phyloP scores from a whole-genome alignment of 2,329 filamentous ascomycete species.

The Penicillium decumbens region DNA sequence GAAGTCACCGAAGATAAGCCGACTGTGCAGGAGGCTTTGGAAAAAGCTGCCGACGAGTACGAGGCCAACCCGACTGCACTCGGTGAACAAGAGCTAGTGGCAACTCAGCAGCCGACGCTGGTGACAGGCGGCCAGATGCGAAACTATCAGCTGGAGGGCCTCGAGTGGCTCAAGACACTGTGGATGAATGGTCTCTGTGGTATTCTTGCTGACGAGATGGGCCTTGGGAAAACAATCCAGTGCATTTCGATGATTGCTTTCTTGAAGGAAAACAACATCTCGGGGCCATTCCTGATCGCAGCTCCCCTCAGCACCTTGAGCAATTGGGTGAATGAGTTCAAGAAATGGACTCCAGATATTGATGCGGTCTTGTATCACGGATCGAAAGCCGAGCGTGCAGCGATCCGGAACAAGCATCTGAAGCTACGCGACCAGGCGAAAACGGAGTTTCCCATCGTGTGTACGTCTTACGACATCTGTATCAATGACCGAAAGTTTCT shows the following conservation, averaged over 20 bases:
- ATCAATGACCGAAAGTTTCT: slow-evolving; percentile 81
- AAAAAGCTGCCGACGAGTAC: slow-evolving; percentile 55
- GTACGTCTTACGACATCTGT: slow-evolving; percentile 94
- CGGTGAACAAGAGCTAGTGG: slow-evolving; percentile 64
- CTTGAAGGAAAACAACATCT: slow-evolving; percentile 77
- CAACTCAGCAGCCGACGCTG: slow-evolving; percentile 79
- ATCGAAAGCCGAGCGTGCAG: slow-evolving; percentile 67
- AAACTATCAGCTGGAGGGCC: slow-evolving; percentile 85
- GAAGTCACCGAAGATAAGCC: slow-evolving; percentile 50
- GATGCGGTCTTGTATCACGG: slow-evolving; percentile 91
- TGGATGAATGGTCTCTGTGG: slow-evolving; percentile 91
- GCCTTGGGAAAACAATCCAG: slow-evolving; percentile 85
- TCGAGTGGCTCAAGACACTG: slow-evolving; percentile 81
- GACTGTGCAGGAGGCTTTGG: slow-evolving; percentile 54
- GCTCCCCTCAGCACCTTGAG: slow-evolving; percentile 86
- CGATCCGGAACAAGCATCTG: slow-evolving; percentile 68
- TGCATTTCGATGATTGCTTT: slow-evolving; percentile 84
- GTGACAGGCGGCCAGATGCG: slow-evolving; percentile 87
- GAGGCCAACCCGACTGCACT: slow-evolving; percentile 57
- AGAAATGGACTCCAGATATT: slow-evolving; percentile 82
- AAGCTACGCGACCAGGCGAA: slow-evolving; percentile 62
- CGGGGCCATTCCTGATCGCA: slow-evolving; percentile 86
- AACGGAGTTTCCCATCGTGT: slow-evolving; percentile 78
- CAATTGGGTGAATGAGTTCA: slow-evolving; percentile 95
- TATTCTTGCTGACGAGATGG: slow-evolving; percentile 93